Evolutionary conservation across 202 grass and related monocot species (phyloP), one percentile per base, ranked within the genome.

Genomic region (Bolboschoenoplectus hybrid): DNA sequence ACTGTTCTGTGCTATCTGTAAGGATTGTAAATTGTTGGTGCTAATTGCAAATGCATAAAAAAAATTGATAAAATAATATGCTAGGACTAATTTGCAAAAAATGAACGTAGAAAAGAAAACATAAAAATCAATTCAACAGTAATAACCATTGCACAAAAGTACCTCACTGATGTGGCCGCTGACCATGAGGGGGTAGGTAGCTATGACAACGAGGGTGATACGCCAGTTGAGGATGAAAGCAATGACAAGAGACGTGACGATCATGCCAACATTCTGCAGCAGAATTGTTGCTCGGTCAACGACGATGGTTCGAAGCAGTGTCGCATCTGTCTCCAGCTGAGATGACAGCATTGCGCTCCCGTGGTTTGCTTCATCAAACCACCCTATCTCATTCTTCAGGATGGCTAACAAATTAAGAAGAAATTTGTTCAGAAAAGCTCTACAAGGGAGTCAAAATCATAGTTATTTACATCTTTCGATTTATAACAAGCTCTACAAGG

Each of bases 141-240:
- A 46, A 58, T 9, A 63, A 11, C 0, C 20, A 3, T 56, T 32
- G 40, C 81, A 7, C 4, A 34, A 43, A 72, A 5, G 49, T 72
- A 98, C 96, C 91, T 98, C 96, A 40, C 96, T 98, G 89, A 98
- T 98, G 84, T 98, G 96, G 17, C 96, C 96, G 87, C 96, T 98
- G 89, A 98, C 88, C 93, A 98, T 98, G 76, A 98, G 88, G 0
- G 96, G 96, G 70, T 95, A 98, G 0, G 89, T 95, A 44, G 93
- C 96, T 5, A 98, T 86, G 17, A 98, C 96, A n/a, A 98, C 90
- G 1, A 98, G 87, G 63, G 96, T 98, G 13, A 98, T 88, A 61
- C 96, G 85, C 96, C 96, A 98, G 74, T 98, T 98, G 67, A 98
- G 89, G 16, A 95, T 89, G 89, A 98, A 98, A 77, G 93, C 96